Conservation (phyloP, 1,284 basidiomycete genomes). For the Thelephora terrestris region DNA sequence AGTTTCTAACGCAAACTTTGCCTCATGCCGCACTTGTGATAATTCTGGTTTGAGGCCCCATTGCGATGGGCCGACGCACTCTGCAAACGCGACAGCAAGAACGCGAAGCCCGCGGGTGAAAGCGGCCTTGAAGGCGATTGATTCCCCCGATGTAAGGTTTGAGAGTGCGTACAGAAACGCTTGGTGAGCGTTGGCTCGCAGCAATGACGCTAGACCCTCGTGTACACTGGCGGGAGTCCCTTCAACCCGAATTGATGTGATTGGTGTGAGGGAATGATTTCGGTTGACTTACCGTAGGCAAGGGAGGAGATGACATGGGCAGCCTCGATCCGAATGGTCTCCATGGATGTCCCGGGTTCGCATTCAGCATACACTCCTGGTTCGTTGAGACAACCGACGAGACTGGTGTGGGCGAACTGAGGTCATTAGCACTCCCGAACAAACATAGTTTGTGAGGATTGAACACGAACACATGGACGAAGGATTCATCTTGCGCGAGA, state of each 20-base stretch:
- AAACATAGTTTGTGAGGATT: background rate
- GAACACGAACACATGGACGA: slow-evolving; percentile 40
- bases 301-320: slow-evolving; percentile 66
- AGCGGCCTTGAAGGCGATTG: slow-evolving; percentile 38
- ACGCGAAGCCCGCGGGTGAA: slow-evolving; percentile 52
- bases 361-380: slow-evolving; percentile 21
- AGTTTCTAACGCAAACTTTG: slow-evolving; percentile 43
- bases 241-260: background rate
- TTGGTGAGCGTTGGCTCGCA: slow-evolving; percentile 42
- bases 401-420: slow-evolving; percentile 23
- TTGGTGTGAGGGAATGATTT: background rate
- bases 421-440: background rate
- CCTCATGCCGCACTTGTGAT: slow-evolving; percentile 36
- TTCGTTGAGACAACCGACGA: slow-evolving; percentile 46
- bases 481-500: slow-evolving; percentile 41
- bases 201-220: slow-evolving; percentile 44
- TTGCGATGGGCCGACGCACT: slow-evolving; percentile 52
- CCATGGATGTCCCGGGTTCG: slow-evolving; percentile 27
- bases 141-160: slow-evolving; percentile 27
- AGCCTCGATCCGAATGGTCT: slow-evolving; percentile 55
- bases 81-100: slow-evolving; percentile 45
- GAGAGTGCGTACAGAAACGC: slow-evolving; percentile 50
- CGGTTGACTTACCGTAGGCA: slow-evolving; percentile 40
- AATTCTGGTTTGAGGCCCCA: slow-evolving; percentile 48
- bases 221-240: slow-evolving; percentile 36